These are phyloP conservation scores for Chaetomium globosum DNA, from an alignment of 2,329 filamentous ascomycete species.

Conservation along the genomic window DNA sequence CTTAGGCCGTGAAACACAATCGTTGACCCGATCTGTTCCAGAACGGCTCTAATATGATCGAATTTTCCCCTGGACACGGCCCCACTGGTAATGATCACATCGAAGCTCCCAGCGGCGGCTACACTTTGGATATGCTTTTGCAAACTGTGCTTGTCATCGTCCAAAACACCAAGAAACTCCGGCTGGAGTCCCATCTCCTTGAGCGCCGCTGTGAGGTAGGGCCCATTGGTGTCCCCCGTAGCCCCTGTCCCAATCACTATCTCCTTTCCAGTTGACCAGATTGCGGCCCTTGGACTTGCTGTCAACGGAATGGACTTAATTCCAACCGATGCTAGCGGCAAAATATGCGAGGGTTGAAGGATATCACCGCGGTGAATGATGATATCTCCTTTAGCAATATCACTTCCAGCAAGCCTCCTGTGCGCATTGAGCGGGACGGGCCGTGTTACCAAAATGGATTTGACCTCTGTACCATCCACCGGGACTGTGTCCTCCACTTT, in stretches of 20 bases:
- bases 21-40: conserved; percentile 34
- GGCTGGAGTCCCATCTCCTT: neutral
- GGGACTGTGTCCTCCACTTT: no score
- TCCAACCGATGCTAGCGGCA: no score
- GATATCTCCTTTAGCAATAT: no score
- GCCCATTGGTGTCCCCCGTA: conserved; percentile 19
- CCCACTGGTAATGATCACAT: conserved; percentile 39
- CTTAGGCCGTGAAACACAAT: conserved; percentile 38
- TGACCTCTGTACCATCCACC: no score
- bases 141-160: conserved; percentile 3
- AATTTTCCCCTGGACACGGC: conserved; percentile 39
- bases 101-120: conserved; percentile 27
- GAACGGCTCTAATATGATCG: conserved; percentile 36
- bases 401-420: no score
- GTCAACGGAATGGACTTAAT: no score
- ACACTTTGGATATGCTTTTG: neutral
- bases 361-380: no score
- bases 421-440: no score
- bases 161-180: conserved; percentile 19
- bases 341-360: no score
- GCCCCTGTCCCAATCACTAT: conserved; percentile 15
- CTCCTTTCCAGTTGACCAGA: conserved; percentile 13
- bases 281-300: no score
- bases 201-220: conserved; percentile 14
- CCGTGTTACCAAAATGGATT: no score